Evolutionary conservation across 2,329 filamentous ascomycete genomes (phyloP).

Genomic region (Acarospora socialis): DNA sequence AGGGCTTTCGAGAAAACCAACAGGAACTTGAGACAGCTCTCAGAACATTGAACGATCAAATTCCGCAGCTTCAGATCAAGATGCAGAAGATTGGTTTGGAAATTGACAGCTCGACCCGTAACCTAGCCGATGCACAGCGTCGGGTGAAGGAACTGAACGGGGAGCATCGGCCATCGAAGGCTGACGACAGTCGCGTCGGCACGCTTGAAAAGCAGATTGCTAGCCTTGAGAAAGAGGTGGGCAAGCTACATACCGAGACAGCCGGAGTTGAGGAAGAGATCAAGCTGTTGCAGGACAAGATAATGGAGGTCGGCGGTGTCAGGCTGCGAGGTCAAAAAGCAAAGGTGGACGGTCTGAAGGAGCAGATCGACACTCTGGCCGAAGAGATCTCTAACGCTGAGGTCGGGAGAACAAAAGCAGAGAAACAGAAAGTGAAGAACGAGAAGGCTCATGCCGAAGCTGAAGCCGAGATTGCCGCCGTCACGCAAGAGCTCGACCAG

Average conservation of each 20-base stretch:
- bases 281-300: constrained; percentile 82
- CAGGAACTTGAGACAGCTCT: constrained; percentile 62
- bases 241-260: constrained; percentile 70
- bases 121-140: constrained; percentile 68
- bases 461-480: constrained; percentile 59
- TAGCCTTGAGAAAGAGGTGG: constrained; percentile 61
- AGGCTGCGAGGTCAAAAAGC: constrained; percentile 79
- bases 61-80: constrained; percentile 74
- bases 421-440: constrained; percentile 80
- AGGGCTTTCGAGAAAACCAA: constrained; percentile 72
- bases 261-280: constrained; percentile 85
- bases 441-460: constrained; percentile 71
- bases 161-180: constrained; percentile 67
- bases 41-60: constrained; percentile 57
- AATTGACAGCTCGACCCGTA: constrained; percentile 71
- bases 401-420: constrained; percentile 77
- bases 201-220: constrained; percentile 65
- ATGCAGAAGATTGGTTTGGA: constrained; percentile 86
- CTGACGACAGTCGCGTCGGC: constrained; percentile 60
- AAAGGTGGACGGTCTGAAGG: constrained; percentile 78
- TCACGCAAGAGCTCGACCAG: constrained; percentile 58
- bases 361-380: constrained; percentile 64
- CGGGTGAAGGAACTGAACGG: constrained; percentile 72
- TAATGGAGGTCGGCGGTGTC: constrained; percentile 95
- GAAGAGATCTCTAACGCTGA: constrained; percentile 79